phyloP scores from a whole-genome alignment of 1,284 basidiomycete genomes.

The Heliocybe sulcata region DNA sequence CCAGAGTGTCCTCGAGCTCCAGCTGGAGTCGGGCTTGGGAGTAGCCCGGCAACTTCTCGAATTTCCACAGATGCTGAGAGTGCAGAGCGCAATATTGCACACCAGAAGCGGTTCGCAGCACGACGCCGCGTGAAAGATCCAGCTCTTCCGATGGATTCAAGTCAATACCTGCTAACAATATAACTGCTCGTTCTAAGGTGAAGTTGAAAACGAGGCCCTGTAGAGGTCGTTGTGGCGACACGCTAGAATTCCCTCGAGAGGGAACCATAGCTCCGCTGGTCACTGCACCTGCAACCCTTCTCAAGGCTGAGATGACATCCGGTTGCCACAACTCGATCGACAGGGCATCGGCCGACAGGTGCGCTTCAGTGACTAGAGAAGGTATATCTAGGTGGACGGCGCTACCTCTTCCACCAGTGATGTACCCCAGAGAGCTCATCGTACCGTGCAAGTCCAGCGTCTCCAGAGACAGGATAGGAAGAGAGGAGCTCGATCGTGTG shows the following conservation, averaged over 20 bases:
- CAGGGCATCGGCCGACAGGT: constrained; percentile 51
- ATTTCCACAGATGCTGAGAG: constrained; percentile 35
- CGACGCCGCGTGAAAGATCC: constrained; percentile 67
- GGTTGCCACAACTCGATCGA: constrained; percentile 72
- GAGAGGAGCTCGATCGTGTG: background rate
- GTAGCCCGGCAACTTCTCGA: constrained; percentile 30
- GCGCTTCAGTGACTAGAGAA: constrained; percentile 45
- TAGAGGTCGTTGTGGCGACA: constrained; percentile 35
- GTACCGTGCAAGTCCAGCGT: constrained; percentile 38
- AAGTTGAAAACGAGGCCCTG: constrained; percentile 51
- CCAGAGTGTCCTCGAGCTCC: constrained; percentile 54
- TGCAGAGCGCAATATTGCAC: constrained; percentile 57
- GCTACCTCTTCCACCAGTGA: constrained; percentile 35
- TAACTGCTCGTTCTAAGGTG: constrained; percentile 54
- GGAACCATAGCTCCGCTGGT: background rate
- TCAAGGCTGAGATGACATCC: constrained; percentile 49
- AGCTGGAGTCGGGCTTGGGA: constrained; percentile 41
- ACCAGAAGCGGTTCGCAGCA: constrained; percentile 50
- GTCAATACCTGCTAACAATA: constrained; percentile 71
- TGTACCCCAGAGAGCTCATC: constrained; percentile 38
- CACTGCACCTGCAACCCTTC: constrained; percentile 32
- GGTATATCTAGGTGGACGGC: constrained; percentile 40
- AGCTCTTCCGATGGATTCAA: constrained; percentile 64
- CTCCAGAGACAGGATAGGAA: constrained; percentile 48
- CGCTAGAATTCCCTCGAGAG: constrained; percentile 8